Conservation (phyloP, 305 asterid species). For the Vinca major region DNA sequence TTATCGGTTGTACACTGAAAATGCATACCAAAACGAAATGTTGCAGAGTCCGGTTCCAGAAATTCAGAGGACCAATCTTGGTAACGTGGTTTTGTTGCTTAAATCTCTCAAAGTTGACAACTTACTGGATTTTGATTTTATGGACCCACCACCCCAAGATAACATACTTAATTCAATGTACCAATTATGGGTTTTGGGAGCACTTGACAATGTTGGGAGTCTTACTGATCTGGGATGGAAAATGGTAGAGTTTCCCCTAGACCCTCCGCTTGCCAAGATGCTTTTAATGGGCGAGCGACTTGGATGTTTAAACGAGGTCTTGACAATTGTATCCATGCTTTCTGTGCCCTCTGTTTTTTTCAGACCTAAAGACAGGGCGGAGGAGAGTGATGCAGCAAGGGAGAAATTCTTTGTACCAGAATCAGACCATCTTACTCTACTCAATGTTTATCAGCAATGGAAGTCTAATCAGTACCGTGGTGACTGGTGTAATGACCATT, state of each 20-base stretch:
- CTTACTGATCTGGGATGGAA: constrained; percentile 87
- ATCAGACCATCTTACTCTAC: constrained; percentile 89
- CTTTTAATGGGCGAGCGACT: constrained; percentile 78
- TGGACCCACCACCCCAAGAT: constrained; percentile 99
- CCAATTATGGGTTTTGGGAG: constrained; percentile 96
- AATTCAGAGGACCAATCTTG: constrained; percentile 90
- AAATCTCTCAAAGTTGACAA: constrained; percentile 79
- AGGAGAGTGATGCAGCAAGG: constrained; percentile 94
- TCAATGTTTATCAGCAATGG: constrained; percentile 95
- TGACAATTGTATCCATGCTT: constrained; percentile 93
- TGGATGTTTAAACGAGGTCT: constrained; percentile 72
- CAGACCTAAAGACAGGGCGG: constrained; percentile 90
- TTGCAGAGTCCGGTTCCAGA: constrained; percentile 92
- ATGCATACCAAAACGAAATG: constrained; percentile 79
- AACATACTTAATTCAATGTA: constrained; percentile 92
- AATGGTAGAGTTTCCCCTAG: constrained; percentile 96
- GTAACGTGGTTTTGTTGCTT: constrained; percentile 82
- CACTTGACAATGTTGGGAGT: constrained; percentile 77
- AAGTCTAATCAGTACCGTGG: constrained; percentile 74
- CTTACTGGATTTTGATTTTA: constrained; percentile 78
- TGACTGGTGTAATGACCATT: constrained; percentile 97
- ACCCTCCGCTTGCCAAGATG: constrained; percentile 97
- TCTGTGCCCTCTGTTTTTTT: constrained; percentile 93
- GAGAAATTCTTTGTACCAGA: constrained; percentile 93
- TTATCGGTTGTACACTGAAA: constrained; percentile 83